These are phyloP conservation scores for Aspergillus versicolor DNA, from an alignment of 2,329 filamentous ascomycete species.

Conservation along the genomic window DNA sequence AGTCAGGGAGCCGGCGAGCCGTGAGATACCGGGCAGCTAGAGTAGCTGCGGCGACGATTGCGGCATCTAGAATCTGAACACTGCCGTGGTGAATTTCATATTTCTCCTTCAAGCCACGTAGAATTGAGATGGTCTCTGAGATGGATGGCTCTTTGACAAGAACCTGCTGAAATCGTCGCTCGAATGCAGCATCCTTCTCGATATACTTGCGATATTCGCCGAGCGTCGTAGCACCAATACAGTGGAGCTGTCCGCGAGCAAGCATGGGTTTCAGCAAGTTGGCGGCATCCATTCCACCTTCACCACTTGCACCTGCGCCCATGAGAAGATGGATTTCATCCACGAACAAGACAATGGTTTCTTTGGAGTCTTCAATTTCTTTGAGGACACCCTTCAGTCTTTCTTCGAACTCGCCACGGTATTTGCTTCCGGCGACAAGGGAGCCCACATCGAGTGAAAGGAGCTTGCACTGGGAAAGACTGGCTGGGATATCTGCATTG, in stretches of 20 bases:
- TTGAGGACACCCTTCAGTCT: conserved; percentile 99
- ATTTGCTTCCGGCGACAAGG: conserved; percentile 95
- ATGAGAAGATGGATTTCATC: conserved; percentile 98
- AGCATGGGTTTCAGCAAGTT: conserved; percentile 98
- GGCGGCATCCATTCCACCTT: conserved; percentile 97
- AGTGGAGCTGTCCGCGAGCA: conserved; percentile 92
- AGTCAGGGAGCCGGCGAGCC: conserved; percentile 85
- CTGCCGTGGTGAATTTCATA: conserved; percentile 93
- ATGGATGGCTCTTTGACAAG: conserved; percentile 92
- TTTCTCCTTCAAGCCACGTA: conserved; percentile 96
- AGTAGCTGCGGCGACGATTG: conserved; percentile 86
- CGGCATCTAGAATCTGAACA: conserved; percentile 92
- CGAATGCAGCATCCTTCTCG: conserved; percentile 96
- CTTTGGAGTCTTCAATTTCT: conserved; percentile 90
- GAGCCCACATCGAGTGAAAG: conserved; percentile 94
- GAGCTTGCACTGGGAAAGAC: conserved; percentile 87
- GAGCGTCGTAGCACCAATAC: conserved; percentile 94
- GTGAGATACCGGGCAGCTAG: conserved; percentile 93
- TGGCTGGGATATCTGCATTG: conserved; percentile 94
- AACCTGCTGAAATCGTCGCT: conserved; percentile 97
- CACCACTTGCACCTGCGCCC: conserved; percentile 90
- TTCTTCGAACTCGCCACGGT: conserved; percentile 97
- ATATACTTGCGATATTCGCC: conserved; percentile 98
- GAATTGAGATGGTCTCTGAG: conserved; percentile 88
- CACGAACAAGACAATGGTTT: conserved; percentile 96